Percentiles rank a stretch among this genome's conserved stretches.
phyloP scores from a whole-genome alignment of 768 basidiomycete genomes.

The Lactifluus piperatus region DNA sequence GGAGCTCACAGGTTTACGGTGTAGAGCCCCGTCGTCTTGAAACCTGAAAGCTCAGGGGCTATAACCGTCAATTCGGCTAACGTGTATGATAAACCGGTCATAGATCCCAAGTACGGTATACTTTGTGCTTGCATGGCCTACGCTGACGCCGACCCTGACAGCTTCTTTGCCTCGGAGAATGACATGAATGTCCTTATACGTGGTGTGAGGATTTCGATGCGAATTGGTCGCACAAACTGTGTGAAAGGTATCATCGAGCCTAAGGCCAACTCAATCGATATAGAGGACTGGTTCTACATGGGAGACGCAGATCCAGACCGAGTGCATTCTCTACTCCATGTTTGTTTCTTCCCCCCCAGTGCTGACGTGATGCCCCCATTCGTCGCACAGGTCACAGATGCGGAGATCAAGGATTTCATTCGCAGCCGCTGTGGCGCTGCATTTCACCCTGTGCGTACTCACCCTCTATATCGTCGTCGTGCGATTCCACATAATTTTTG shows the following conservation, averaged over 20 bases:
- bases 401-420: constrained; percentile 19
- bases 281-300: constrained; percentile 13
- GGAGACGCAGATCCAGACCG: constrained; percentile 10
- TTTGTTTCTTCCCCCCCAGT: neutral
- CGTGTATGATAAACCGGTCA: constrained; percentile 9
- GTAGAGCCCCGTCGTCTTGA: constrained; percentile 8
- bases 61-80: constrained; percentile 8
- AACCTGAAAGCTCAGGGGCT: constrained; percentile 15
- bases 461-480: neutral
- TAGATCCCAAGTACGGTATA: constrained; percentile 16
- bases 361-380: neutral
- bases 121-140: neutral
- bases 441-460: constrained; percentile 28
- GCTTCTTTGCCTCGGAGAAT: constrained; percentile 17
- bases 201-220: constrained; percentile 13
- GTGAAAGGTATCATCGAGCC: constrained; percentile 15
- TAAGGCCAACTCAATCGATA: constrained; percentile 5
- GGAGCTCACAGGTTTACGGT: neutral
- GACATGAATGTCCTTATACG: constrained; percentile 16
- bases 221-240: constrained; percentile 1
- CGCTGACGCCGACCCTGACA: neutral
- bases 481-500: neutral
- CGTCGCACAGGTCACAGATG: constrained; percentile 12
- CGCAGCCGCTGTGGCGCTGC: neutral
- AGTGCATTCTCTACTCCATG: neutral